These are phyloP conservation scores for Ophiostoma triangulosporum DNA, from an alignment of 2,329 filamentous ascomycete genomes.

Conservation along the genomic window DNA sequence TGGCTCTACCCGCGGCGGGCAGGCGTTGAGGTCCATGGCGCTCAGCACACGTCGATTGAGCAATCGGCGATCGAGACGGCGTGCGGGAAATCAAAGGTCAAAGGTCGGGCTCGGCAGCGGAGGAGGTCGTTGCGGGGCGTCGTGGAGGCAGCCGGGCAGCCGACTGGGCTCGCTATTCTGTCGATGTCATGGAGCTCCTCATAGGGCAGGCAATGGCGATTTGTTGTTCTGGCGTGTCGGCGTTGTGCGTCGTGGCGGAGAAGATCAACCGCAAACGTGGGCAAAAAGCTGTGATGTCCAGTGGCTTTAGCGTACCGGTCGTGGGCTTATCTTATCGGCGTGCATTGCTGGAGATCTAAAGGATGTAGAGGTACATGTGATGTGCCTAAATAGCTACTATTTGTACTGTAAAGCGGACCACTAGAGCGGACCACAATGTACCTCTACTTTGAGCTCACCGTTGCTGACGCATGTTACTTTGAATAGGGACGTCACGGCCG, in stretches of 20 bases:
- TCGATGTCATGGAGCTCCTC: slow-evolving; percentile 5
- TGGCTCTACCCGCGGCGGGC: slow-evolving; percentile 30
- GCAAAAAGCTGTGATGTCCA: slow-evolving; percentile 3
- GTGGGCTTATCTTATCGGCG: slow-evolving; percentile 8
- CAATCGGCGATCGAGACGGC: too few species aligned
- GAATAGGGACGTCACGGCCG: slow-evolving; percentile 7
- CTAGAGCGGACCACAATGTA: neutral
- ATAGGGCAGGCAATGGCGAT: too few species aligned
- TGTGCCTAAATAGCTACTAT: too few species aligned
- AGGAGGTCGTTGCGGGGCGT: neutral
- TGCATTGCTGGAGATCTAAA: too few species aligned
- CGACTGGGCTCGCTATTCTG: slow-evolving; percentile 5
- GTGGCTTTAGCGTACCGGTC: slow-evolving; percentile 1
- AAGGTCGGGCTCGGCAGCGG: neutral
- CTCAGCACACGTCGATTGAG: neutral
- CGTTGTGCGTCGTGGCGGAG: neutral
- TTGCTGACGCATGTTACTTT: neutral
- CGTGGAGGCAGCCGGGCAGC: neutral
- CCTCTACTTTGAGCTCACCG: slow-evolving; percentile 2
- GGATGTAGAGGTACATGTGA: slow-evolving; percentile 1
- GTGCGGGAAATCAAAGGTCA: neutral
- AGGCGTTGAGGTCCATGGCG: slow-evolving; percentile 19
- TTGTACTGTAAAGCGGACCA: too few species aligned
- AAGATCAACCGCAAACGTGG: slow-evolving; percentile 6
- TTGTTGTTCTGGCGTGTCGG: too few species aligned